Evolutionary conservation across 768 basidiomycete species (phyloP), one percentile per base, ranked within the genome.

Genomic region (Psilocybe azurescens): DNA sequence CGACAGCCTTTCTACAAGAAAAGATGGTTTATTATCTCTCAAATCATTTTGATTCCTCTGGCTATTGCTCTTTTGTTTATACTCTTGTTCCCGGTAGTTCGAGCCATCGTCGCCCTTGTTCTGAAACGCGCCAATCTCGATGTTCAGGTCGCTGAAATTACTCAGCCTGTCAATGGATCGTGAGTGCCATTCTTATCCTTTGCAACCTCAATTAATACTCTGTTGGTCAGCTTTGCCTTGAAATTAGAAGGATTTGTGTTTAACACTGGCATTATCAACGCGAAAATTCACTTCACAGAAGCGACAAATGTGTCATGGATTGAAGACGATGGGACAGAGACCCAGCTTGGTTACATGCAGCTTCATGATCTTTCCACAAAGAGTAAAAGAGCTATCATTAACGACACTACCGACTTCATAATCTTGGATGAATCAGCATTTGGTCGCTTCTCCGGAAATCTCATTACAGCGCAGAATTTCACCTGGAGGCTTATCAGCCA

Each of bases 381-480:
- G 52, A 68, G 80, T 54, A 86, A 87, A 67, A 82, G 84, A 56
- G 90, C 89, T 0, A 76, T 74, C 3, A 81, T 91, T 69, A 84
- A 91, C 71, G 84, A 89, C 67, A 84, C 79, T 7, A 85, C 82
- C 0, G 74, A 73, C 0, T 91, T 91, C 73, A 74, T 72, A 18
- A 89, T 91, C 67, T 71, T 72, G 2, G 79, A 91, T 66, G 73
- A 83, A 67, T 72, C 70, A 32, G 85, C 85, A 10, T 91, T 92
- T 66, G 84, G 84, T 60, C 78, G 77, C 20, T 91, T 91, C 73
- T 81, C 89, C 2, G 75, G 75, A 46, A 74, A 78, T 33, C 78
- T 93, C 81, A 91, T 92, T 70, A 91, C 88, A 0, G 81, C 84
- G 50, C 76, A 77, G 50, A 86, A 81, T 60, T 91, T 92, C 67